A percentile compares a stretch with the other conserved stretches of the same genome.
Conservation (phyloP, 768 basidiomycete genomes). For the Myochromella boudieri region DNA sequence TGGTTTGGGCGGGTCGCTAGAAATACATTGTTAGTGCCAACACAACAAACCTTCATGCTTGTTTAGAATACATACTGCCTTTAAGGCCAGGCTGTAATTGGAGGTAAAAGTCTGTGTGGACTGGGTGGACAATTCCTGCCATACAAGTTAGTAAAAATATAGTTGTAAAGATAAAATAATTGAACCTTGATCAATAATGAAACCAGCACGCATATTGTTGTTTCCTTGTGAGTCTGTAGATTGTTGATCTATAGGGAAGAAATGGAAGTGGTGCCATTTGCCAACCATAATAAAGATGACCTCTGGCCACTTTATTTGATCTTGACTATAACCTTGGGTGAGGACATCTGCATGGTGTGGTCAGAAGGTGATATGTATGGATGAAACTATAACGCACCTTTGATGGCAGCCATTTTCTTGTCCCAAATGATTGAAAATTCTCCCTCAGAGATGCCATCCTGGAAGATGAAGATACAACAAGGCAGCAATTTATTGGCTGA, state of each 20-base stretch:
- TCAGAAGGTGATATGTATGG: too few species aligned
- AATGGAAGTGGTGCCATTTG: slow-evolving; percentile 48
- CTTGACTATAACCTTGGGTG: slow-evolving; percentile 37
- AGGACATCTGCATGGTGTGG: slow-evolving; percentile 4
- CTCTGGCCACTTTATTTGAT: slow-evolving; percentile 41
- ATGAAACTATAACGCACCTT: too few species aligned
- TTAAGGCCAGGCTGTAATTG: slow-evolving; percentile 54
- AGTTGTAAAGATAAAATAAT: too few species aligned
- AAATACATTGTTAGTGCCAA: too few species aligned
- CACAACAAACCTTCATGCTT: too few species aligned
- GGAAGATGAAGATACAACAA: slow-evolving; percentile 22
- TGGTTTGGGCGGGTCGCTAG: slow-evolving; percentile 57
- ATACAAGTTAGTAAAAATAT: too few species aligned
- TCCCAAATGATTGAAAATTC: slow-evolving; percentile 24
- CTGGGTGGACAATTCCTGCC: slow-evolving; percentile 53
- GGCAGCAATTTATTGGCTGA: slow-evolving; percentile 12
- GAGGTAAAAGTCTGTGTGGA: slow-evolving; percentile 62
- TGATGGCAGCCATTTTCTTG: slow-evolving; percentile 19
- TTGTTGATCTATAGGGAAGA: slow-evolving; percentile 45
- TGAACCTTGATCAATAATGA: slow-evolving; percentile 49
- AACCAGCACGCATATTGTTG: slow-evolving; percentile 49
- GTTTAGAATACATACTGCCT: slow-evolving; percentile 44
- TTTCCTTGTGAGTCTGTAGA: slow-evolving; percentile 56
- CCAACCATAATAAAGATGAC: slow-evolving; percentile 63
- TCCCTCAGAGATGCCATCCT: slow-evolving; percentile 33